These are phyloP conservation scores for Torulaspora maleeae DNA, from an alignment of 805 yeast genomes.

Conservation along the genomic window DNA sequence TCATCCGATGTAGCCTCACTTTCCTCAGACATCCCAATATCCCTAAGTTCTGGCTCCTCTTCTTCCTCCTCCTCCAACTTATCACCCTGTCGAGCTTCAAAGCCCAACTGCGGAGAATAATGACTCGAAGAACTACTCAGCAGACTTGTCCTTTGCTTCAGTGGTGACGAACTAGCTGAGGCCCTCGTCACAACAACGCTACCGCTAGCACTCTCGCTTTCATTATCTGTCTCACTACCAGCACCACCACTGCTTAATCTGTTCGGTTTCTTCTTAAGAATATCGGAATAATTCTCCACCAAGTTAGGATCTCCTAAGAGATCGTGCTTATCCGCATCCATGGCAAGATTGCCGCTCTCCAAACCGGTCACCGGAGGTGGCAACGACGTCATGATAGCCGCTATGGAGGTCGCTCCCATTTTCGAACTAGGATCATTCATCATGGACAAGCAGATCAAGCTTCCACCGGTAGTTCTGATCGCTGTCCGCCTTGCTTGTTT, in stretches of 20 bases:
- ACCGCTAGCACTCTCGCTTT: conserved; percentile 18
- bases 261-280: conserved; percentile 18
- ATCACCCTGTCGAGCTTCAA: not conserved
- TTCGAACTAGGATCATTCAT: not conserved
- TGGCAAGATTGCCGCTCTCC: conserved; percentile 7
- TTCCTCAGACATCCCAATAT: not conserved
- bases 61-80: not conserved
- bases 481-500: not conserved
- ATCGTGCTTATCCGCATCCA: conserved; percentile 11
- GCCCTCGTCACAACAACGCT: conserved; percentile 31
- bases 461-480: not conserved
- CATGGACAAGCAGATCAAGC: not conserved
- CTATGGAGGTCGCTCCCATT: conserved; percentile 7
- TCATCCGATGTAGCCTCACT: not conserved
- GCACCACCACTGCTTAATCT: conserved; percentile 11
- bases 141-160: conserved; percentile 10
- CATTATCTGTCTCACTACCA: conserved; percentile 6
- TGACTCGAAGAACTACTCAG: conserved; percentile 16
- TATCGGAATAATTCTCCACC: conserved; percentile 31
- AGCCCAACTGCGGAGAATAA: conserved; percentile 10
- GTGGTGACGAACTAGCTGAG: conserved; percentile 4
- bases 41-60: not conserved
- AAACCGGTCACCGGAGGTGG: conserved; percentile 2
- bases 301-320: conserved; percentile 31
- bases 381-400: conserved; percentile 9